phyloP scores from a whole-genome alignment of 2,329 filamentous ascomycete species.

The Arthrobotrys iridis region DNA sequence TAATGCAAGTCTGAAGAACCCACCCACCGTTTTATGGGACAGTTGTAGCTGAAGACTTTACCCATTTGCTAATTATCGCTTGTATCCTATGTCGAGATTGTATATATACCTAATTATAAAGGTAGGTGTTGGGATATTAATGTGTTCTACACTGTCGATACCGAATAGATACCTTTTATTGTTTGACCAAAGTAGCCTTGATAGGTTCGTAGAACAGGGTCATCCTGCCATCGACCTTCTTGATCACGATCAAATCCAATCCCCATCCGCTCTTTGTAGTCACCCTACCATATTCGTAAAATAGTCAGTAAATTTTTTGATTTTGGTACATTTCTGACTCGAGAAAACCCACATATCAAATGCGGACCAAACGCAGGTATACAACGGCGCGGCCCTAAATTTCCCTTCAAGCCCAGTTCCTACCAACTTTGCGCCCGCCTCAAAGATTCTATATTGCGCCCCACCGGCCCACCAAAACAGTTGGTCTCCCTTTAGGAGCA shows the following conservation, averaged over 20 bases:
- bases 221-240: constrained; percentile 21
- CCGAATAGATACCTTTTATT: no score
- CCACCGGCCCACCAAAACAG: constrained; percentile 20
- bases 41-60: no score
- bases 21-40: no score
- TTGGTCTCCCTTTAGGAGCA: constrained; percentile 33
- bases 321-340: no score
- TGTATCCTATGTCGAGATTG: no score
- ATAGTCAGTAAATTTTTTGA: no score
- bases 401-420: constrained; percentile 33
- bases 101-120: no score
- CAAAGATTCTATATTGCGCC: constrained; percentile 1
- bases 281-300: constrained; percentile 10
- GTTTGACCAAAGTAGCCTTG: constrained; percentile 23
- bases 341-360: constrained; percentile 39
- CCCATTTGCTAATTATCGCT: no score
- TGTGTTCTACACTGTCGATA: no score
- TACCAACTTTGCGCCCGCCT: constrained; percentile 13
- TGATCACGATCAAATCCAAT: constrained; percentile 30
- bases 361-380: constrained; percentile 21
- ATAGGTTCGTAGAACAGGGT: constrained; percentile 37
- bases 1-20: no score
- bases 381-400: constrained; percentile 13
- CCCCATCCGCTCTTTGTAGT: constrained; percentile 44
- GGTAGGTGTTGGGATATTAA: no score